These are phyloP conservation scores for Fraxinus platypoda DNA, from an alignment of 305 asterid genomes.

Conservation along the genomic window DNA sequence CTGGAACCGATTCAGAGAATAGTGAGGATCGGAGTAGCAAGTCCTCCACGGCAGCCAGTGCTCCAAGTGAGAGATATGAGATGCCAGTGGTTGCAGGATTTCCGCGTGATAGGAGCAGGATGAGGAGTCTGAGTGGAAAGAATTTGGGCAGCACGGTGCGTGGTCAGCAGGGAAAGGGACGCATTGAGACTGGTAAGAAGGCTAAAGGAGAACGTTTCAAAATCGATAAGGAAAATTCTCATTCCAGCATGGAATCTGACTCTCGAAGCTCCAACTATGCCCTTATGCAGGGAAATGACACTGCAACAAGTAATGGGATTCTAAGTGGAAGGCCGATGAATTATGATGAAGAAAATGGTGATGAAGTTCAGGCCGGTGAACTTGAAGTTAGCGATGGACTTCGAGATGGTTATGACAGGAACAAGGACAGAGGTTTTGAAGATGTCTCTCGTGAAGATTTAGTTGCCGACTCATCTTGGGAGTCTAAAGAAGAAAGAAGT, in stretches of 20 bases:
- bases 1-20: slow-evolving; percentile 48
- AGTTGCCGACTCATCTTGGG: slow-evolving; percentile 56
- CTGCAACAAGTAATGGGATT: slow-evolving; percentile 46
- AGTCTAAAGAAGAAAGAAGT: slow-evolving; percentile 44
- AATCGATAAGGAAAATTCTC: slow-evolving; percentile 85
- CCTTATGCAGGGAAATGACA: slow-evolving; percentile 56
- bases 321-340: slow-evolving; percentile 39
- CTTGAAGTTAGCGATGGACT: slow-evolving; percentile 34
- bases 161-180: slow-evolving; percentile 44
- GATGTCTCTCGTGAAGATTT: slow-evolving; percentile 44
- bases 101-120: slow-evolving; percentile 27
- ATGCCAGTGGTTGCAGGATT: slow-evolving; percentile 31
- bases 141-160: slow-evolving; percentile 32
- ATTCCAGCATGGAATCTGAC: slow-evolving; percentile 94
- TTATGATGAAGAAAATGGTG: slow-evolving; percentile 51
- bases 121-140: slow-evolving; percentile 49
- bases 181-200: slow-evolving; percentile 51
- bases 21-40: slow-evolving; percentile 60
- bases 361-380: slow-evolving; percentile 44
- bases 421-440: slow-evolving; percentile 43
- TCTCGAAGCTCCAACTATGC: slow-evolving; percentile 66
- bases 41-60: slow-evolving; percentile 64
- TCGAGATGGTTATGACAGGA: slow-evolving; percentile 38
- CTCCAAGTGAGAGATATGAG: slow-evolving; percentile 48
- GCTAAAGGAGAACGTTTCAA: slow-evolving; percentile 69